These are phyloP conservation scores for Yamadazyma oceani DNA, from an alignment of 1,139 yeast genomes.

Conservation along the genomic window DNA sequence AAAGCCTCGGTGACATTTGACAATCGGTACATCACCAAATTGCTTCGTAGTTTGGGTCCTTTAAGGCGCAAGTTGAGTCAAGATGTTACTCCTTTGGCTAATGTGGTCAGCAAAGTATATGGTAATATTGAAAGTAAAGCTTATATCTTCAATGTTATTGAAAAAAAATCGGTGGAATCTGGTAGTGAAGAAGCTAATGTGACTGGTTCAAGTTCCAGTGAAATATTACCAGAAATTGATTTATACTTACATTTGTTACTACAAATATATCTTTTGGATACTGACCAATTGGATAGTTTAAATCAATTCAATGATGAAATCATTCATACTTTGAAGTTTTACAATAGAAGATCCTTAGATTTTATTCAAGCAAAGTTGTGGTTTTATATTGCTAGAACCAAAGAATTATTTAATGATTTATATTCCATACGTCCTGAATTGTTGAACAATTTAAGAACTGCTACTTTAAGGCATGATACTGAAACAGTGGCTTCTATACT, in stretches of 20 bases:
- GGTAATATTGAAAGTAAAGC: constrained; percentile 35
- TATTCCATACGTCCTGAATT: constrained; percentile 67
- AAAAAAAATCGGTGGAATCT: constrained; percentile 20
- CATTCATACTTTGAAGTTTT: constrained; percentile 56
- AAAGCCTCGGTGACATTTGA: constrained; percentile 80
- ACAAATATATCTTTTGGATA: constrained; percentile 75
- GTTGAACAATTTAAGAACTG: constrained; percentile 76
- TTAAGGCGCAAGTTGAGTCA: constrained; percentile 62
- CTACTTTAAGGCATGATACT: constrained; percentile 86
- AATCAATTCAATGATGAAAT: constrained; percentile 54
- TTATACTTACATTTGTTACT: constrained; percentile 75
- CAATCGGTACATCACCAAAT: constrained; percentile 83
- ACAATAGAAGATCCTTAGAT: constrained; percentile 83
- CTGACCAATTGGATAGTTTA: constrained; percentile 48
- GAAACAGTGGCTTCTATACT: constrained; percentile 90
- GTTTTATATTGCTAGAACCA: constrained; percentile 84
- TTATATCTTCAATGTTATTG: constrained; percentile 42
- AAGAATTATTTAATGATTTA: constrained; percentile 64
- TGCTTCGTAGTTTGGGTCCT: constrained; percentile 77
- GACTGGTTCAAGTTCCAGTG: constrained; percentile 3
- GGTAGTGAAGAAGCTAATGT: constrained; percentile 10
- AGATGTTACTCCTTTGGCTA: constrained; percentile 47
- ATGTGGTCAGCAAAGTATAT: constrained; percentile 55
- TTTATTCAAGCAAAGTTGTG: constrained; percentile 86
- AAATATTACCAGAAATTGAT: constrained; percentile 72